Evolutionary conservation across 805 yeast species (phyloP).

Genomic region (Candida chilensis): DNA sequence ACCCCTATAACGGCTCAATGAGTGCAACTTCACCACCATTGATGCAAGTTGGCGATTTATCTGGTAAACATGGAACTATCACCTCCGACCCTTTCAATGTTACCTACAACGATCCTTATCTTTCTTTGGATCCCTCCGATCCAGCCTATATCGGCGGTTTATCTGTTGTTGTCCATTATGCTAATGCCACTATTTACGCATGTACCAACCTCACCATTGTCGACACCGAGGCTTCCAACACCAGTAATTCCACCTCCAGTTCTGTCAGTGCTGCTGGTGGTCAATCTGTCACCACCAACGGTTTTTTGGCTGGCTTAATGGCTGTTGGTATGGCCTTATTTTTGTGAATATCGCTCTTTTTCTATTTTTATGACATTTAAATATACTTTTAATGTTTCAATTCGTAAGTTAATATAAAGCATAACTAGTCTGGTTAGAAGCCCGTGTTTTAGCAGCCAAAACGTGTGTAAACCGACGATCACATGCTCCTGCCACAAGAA

Average conservation of each 20-base stretch:
- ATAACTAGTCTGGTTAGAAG: too few species aligned
- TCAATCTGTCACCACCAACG: conserved; percentile 1
- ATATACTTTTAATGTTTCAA: too few species aligned
- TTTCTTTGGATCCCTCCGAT: conserved; percentile 24
- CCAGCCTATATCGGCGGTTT: conserved; percentile 25
- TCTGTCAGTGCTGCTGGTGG: conserved; percentile 3
- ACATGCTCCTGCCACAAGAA: too few species aligned
- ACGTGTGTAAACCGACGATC: too few species aligned
- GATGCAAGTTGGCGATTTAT: conserved; percentile 34
- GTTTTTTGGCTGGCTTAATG: not conserved
- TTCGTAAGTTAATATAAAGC: too few species aligned
- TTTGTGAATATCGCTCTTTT: too few species aligned
- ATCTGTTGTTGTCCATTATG: conserved; percentile 25
- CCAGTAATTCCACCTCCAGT: conserved; percentile 3
- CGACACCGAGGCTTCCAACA: conserved; percentile 3
- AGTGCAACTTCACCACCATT: conserved; percentile 19
- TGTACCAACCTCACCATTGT: conserved; percentile 26
- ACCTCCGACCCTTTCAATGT: conserved; percentile 29
- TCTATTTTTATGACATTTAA: too few species aligned
- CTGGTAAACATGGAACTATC: conserved; percentile 35
- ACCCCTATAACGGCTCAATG: conserved; percentile 24
- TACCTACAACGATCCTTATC: conserved; percentile 23
- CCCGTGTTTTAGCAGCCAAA: too few species aligned
- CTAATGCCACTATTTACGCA: conserved; percentile 19
- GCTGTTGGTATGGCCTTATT: too few species aligned